phyloP scores from a whole-genome alignment of 768 basidiomycete species.

The Infundibulicybe gibba region DNA sequence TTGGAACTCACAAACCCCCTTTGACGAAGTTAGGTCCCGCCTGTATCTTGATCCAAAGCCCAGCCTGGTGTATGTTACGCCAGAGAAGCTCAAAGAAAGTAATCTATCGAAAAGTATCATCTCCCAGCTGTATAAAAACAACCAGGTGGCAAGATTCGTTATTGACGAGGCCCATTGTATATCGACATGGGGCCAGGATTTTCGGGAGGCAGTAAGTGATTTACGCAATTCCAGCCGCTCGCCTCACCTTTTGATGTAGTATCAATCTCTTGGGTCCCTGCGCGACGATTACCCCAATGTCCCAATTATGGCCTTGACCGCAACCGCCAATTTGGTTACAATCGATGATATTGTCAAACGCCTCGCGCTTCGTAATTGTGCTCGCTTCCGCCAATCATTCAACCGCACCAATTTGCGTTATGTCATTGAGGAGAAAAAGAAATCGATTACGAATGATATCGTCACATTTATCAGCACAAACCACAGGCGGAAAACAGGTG shows the following conservation, averaged over 20 bases:
- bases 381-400: constrained; percentile 77
- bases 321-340: constrained; percentile 81
- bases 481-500: constrained; percentile 62
- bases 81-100: constrained; percentile 80
- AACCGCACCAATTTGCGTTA: constrained; percentile 93
- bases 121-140: constrained; percentile 46
- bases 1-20: constrained; percentile 55
- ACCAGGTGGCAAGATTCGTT: constrained; percentile 81
- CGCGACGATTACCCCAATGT: constrained; percentile 73
- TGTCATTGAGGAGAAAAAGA: constrained; percentile 42
- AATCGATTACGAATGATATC: constrained; percentile 56
- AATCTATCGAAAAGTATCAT: constrained; percentile 53
- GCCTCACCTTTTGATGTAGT: constrained; percentile 36
- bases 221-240: too few species aligned
- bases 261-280: constrained; percentile 61
- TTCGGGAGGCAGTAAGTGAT: constrained; percentile 67
- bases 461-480: constrained; percentile 60
- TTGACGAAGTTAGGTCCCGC: constrained; percentile 36
- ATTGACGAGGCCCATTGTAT: constrained; percentile 98
- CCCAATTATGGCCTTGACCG: constrained; percentile 96
- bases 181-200: constrained; percentile 91
- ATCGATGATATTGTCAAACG: constrained; percentile 75
- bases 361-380: constrained; percentile 57
- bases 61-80: constrained; percentile 82
- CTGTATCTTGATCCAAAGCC: constrained; percentile 48